Evolutionary conservation across 495 filamentous ascomycete species (phyloP).

Genomic region (Daldinia childiae): DNA sequence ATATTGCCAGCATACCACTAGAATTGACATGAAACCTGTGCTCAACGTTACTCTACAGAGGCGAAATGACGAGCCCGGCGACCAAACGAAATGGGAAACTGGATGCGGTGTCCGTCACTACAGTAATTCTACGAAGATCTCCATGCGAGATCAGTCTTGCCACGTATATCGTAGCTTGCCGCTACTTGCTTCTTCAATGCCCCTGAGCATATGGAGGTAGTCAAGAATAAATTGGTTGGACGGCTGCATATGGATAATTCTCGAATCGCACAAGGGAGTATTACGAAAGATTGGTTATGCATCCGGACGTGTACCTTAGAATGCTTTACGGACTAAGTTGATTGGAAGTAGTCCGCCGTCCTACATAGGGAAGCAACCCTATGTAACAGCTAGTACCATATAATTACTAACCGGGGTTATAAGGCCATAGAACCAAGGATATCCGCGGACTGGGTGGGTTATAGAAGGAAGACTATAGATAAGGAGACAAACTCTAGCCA

Average conservation of each 20-base stretch:
- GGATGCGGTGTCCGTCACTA: constrained; percentile 15
- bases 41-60: constrained; percentile 32
- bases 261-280: constrained; percentile 9
- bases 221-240: constrained; percentile 6
- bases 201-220: not conserved
- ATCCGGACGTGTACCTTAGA: not conserved
- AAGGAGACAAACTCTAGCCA: constrained; percentile 1
- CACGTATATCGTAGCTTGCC: constrained; percentile 33
- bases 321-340: constrained; percentile 3
- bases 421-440: constrained; percentile 14
- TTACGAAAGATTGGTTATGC: not conserved
- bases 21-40: constrained; percentile 33
- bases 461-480: constrained; percentile 29
- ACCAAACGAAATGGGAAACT: constrained; percentile 25
- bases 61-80: constrained; percentile 3
- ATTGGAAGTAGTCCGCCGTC: constrained; percentile 16
- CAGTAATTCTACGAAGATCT: constrained; percentile 35
- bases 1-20: constrained; percentile 31
- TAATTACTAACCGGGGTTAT: not conserved
- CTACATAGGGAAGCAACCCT: constrained; percentile 22
- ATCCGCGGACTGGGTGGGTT: constrained; percentile 25
- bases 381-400: constrained; percentile 11
- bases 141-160: constrained; percentile 39
- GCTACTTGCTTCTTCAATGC: constrained; percentile 8
- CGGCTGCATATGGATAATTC: constrained; percentile 14